phyloP scores from a whole-genome alignment of 129 eudicot genomes.

The Tanacetum coccineum region DNA sequence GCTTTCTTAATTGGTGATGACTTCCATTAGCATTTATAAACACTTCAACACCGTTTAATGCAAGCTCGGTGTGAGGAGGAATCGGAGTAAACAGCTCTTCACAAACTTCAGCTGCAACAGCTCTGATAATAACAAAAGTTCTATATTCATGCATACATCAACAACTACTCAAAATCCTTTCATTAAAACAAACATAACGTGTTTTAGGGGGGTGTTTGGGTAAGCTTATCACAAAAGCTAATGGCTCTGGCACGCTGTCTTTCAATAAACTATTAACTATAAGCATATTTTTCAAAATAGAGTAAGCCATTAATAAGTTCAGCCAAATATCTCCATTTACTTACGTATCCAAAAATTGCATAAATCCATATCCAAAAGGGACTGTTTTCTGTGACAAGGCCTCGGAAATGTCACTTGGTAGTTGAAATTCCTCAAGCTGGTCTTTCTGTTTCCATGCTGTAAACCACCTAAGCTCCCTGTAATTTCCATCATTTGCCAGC shows the following conservation, averaged over 20 bases:
- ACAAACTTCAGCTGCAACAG: conserved; percentile 98
- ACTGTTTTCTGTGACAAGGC: conserved; percentile 61
- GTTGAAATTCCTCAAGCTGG: conserved; percentile 63
- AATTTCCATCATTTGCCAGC: conserved; percentile 97
- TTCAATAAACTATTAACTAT: too few relatives aligned
- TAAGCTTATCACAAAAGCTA: too few relatives aligned
- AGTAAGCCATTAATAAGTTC: too few relatives aligned
- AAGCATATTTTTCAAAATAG: too few relatives aligned
- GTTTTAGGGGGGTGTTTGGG: too few relatives aligned
- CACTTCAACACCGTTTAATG: conserved; percentile 93
- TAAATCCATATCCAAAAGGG: conserved; percentile 87
- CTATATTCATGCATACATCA: background rate
- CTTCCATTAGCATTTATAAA: conserved; percentile 99
- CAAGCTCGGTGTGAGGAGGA: conserved; percentile 92
- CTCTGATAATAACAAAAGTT: conserved; percentile 41
- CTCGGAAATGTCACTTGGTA: conserved; percentile 63
- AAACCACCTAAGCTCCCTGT: conserved; percentile 94
- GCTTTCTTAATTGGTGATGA: conserved; percentile 91
- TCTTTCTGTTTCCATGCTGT: conserved; percentile 86
- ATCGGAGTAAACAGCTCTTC: conserved; percentile 87
- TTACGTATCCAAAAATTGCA: conserved; percentile 85
- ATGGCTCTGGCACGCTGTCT: too few relatives aligned
- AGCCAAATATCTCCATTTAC: background rate
- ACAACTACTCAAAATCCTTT: too few relatives aligned
- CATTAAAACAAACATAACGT: too few relatives aligned